phyloP scores from a whole-genome alignment of 1,139 yeast species.

The Debaryomyces sp. region DNA sequence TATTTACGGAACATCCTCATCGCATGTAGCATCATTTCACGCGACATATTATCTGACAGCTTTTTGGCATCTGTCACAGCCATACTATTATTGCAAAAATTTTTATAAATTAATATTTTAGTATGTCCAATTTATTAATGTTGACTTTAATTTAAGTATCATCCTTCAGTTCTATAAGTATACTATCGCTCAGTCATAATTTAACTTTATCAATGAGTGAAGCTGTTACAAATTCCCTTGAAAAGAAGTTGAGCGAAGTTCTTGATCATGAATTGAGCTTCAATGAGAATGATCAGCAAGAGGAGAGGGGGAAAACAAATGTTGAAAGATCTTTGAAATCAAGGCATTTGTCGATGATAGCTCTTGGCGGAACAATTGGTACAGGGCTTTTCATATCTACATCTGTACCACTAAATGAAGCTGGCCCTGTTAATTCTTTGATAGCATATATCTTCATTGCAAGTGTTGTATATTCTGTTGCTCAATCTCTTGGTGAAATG shows the following conservation, averaged over 20 bases:
- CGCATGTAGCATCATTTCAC: background rate
- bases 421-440: slow-evolving; percentile 76
- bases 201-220: background rate
- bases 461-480: slow-evolving; percentile 61
- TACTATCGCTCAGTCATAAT: background rate
- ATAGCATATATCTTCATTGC: slow-evolving; percentile 71
- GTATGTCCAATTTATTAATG: too few species aligned
- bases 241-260: background rate
- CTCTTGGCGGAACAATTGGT: slow-evolving; percentile 64
- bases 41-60: background rate
- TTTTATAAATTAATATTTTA: too few species aligned
- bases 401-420: slow-evolving; percentile 52
- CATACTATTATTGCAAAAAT: too few species aligned
- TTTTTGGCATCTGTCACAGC: background rate
- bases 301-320: background rate
- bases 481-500: slow-evolving; percentile 77
- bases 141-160: background rate
- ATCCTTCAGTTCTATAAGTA: background rate
- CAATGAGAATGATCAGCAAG: background rate
- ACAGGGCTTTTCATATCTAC: slow-evolving; percentile 62
- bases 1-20: background rate
- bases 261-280: background rate
- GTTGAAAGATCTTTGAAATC: slow-evolving; percentile 34
- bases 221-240: background rate
- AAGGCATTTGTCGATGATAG: slow-evolving; percentile 74